phyloP scores from a whole-genome alignment of 306 rosid genomes.

The Crotalaria pallida region DNA sequence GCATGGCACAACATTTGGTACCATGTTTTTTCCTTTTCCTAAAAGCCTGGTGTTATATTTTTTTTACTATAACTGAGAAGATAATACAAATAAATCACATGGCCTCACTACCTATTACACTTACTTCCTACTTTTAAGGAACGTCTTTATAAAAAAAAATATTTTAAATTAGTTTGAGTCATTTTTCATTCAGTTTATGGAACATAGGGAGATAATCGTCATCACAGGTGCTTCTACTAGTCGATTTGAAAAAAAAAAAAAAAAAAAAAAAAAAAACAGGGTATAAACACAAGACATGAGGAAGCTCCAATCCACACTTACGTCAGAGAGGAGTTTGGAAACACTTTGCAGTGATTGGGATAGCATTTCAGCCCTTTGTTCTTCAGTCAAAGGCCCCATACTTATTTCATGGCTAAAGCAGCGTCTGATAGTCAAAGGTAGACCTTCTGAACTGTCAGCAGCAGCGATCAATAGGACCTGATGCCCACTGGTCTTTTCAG shows the following conservation, averaged over 20 bases:
- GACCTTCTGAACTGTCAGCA: conserved; percentile 86
- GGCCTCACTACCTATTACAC: not conserved
- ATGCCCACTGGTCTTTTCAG: conserved; percentile 46
- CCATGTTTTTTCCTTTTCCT: not conserved
- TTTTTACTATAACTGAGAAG: not conserved
- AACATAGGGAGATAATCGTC: not conserved
- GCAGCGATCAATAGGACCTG: conserved; percentile 72
- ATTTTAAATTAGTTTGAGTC: not conserved
- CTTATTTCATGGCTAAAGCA: conserved; percentile 93
- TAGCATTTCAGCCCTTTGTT: conserved; percentile 78
- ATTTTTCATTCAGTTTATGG: not conserved
- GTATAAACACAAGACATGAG: conserved; percentile 13
- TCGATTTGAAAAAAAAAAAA: not conserved
- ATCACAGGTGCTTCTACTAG: not conserved
- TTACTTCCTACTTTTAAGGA: not conserved
- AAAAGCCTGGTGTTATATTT: not conserved
- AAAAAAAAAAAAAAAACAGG: not conserved
- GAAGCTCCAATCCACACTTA: conserved; percentile 28
- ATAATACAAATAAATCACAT: not conserved
- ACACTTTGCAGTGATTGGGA: conserved; percentile 57
- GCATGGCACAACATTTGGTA: not conserved
- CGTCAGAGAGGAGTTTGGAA: conserved; percentile 55
- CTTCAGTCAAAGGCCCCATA: conserved; percentile 87
- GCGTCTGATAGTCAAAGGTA: conserved; percentile 75
- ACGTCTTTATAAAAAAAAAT: not conserved